A percentile compares a stretch with the other conserved stretches of the same genome.
Conservation (phyloP, 2,329 filamentous ascomycete genomes). For the Colletotrichum lupini region DNA sequence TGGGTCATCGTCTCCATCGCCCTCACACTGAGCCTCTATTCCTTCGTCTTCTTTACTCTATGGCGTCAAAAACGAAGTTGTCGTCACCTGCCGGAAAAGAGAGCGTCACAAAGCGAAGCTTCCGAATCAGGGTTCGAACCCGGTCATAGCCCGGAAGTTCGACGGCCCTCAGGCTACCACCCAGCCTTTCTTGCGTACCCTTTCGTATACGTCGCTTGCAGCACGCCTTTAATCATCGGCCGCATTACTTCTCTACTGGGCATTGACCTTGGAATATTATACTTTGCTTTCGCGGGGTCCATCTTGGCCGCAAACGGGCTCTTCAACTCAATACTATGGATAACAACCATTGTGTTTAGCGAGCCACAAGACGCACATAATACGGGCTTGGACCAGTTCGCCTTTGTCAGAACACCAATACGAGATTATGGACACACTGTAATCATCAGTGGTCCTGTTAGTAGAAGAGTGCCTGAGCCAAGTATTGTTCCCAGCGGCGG, state of each 20-base stretch:
- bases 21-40: constrained; percentile 51
- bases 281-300: constrained; percentile 62
- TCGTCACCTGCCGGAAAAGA: constrained; percentile 14
- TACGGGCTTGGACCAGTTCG: constrained; percentile 37
- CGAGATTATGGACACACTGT: constrained; percentile 27
- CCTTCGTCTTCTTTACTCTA: constrained; percentile 51
- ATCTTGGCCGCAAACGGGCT: constrained; percentile 62
- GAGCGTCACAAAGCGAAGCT: not conserved
- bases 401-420: constrained; percentile 39
- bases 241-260: constrained; percentile 68
- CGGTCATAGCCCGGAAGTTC: not conserved
- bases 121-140: constrained; percentile 1
- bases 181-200: constrained; percentile 69
- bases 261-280: constrained; percentile 54
- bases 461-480: constrained; percentile 5
- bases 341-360: constrained; percentile 40
- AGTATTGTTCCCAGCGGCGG: not conserved
- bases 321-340: constrained; percentile 53
- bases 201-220: constrained; percentile 71
- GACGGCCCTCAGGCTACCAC: constrained; percentile 16
- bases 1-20: constrained; percentile 64
- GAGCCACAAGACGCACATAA: constrained; percentile 44
- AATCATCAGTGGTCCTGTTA: constrained; percentile 17
- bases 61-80: constrained; percentile 37
- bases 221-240: constrained; percentile 67